A percentile compares a stretch with the other conserved stretches of the same genome.
Evolutionary conservation across 106 monocot species (phyloP).

Genomic region (Platanthera zijinensis): DNA sequence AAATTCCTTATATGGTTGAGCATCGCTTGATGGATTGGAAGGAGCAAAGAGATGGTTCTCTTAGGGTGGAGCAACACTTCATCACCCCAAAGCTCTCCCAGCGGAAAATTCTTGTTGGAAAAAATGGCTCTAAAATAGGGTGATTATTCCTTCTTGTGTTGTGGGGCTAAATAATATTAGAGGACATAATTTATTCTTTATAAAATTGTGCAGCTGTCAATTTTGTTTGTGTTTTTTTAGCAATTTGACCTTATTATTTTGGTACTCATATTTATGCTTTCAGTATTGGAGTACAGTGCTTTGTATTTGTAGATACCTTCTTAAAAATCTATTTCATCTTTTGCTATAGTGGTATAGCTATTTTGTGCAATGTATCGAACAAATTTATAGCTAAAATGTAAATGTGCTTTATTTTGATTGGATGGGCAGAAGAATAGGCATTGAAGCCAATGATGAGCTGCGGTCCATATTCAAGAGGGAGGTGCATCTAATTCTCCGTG

Average conservation of each 20-base stretch:
- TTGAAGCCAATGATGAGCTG: slow-evolving; percentile 94
- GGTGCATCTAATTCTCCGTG: slow-evolving; percentile 95
- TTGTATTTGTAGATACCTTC: neutral
- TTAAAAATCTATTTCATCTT: neutral
- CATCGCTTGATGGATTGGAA: slow-evolving; percentile 95
- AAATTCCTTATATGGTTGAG: slow-evolving; percentile 96
- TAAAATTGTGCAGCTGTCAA: neutral
- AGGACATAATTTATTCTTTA: neutral
- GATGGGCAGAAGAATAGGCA: slow-evolving; percentile 82
- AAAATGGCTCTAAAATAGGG: slow-evolving; percentile 98
- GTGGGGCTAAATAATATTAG: neutral
- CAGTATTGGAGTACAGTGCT: neutral
- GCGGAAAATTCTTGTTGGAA: slow-evolving; percentile 95
- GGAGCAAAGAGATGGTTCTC: slow-evolving; percentile 86
- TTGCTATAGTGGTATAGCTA: neutral
- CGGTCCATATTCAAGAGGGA: slow-evolving; percentile 82
- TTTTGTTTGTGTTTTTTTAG: neutral
- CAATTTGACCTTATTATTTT: neutral
- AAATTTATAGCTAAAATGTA: neutral
- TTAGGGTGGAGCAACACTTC: slow-evolving; percentile 94
- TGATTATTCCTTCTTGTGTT: slow-evolving; percentile 19
- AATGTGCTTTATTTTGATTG: slow-evolving; percentile 2
- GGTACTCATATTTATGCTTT: neutral
- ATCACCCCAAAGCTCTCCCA: slow-evolving; percentile 78
- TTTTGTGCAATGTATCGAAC: neutral